Conservation (phyloP, 495 filamentous ascomycete genomes). For the Bombardia bombarda region DNA sequence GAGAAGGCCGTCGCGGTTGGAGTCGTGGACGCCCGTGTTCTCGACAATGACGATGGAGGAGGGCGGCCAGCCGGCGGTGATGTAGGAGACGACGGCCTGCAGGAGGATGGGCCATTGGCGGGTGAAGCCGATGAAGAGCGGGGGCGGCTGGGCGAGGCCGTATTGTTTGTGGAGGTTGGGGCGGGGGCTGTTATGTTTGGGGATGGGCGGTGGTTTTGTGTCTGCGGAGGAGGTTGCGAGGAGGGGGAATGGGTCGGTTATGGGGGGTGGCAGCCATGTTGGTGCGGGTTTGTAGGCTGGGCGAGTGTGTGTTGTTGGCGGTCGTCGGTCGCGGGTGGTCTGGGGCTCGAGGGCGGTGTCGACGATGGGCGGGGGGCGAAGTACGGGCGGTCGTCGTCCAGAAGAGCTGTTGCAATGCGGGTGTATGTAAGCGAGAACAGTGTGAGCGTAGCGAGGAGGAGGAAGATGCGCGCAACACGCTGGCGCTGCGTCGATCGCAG, state of each 20-base stretch:
- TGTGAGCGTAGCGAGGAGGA: no score
- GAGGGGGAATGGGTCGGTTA: conserved; percentile 31
- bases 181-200: conserved; percentile 31
- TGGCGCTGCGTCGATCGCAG: no score
- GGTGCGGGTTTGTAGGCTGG: conserved; percentile 29
- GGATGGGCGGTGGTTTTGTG: conserved; percentile 35
- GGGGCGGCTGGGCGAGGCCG: conserved; percentile 30
- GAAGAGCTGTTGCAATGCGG: no score
- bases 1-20: conserved; percentile 43
- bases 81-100: conserved; percentile 50
- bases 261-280: conserved; percentile 24
- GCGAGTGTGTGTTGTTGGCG: conserved; percentile 20
- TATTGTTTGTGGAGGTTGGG: conserved; percentile 27
- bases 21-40: conserved; percentile 54
- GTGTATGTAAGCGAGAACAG: no score
- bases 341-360: conserved; percentile 3
- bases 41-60: conserved; percentile 54
- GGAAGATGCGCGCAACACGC: no score
- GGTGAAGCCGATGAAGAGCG: conserved; percentile 55
- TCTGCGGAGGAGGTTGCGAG: conserved; percentile 19
- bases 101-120: conserved; percentile 51
- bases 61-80: conserved; percentile 55
- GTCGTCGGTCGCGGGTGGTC: conserved; percentile 3
- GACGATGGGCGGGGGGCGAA: no score
- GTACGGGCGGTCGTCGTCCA: no score